phyloP scores from a whole-genome alignment of 345 rosid genomes.

The Populus alba region DNA sequence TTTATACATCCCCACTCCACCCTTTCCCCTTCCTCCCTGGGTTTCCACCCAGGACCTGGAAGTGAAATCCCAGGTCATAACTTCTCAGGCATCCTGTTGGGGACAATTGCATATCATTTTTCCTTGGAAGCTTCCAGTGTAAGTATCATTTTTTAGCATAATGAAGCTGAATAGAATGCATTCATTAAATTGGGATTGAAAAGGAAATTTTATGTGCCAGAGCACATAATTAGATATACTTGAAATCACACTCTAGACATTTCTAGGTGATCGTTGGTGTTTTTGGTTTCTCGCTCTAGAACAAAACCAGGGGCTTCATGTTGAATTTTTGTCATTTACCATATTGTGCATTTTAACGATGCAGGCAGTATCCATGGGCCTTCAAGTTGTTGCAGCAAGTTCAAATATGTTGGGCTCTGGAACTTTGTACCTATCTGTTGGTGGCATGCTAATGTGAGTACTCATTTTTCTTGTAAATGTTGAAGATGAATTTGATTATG shows the following conservation, averaged over 20 bases:
- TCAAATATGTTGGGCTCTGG: slow-evolving; percentile 38
- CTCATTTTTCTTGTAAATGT: not conserved
- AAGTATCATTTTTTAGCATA: not conserved
- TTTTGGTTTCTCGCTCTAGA: not conserved
- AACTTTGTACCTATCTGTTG: slow-evolving; percentile 70
- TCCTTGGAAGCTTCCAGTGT: slow-evolving; percentile 2
- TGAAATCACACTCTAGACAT: not conserved
- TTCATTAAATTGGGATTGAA: not conserved
- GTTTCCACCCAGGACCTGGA: no score
- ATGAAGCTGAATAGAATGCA: not conserved
- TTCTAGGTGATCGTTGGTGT: not conserved
- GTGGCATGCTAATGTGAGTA: slow-evolving; percentile 86
- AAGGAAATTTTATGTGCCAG: not conserved
- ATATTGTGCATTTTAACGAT: slow-evolving; percentile 5
- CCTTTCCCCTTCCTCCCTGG: no score
- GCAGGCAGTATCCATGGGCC: slow-evolving; percentile 77
- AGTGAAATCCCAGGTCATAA: no score
- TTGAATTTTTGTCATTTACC: not conserved
- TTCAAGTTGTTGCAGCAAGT: slow-evolving; percentile 77
- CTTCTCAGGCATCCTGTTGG: no score
- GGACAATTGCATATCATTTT: not conserved
- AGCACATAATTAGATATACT: not conserved
- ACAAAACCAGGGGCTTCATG: not conserved
- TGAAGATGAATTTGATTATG: not conserved
- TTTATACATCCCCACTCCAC: no score